Base-by-base conservation (phyloP, 106 monocot species). In the Gastrodia elata region DNA sequence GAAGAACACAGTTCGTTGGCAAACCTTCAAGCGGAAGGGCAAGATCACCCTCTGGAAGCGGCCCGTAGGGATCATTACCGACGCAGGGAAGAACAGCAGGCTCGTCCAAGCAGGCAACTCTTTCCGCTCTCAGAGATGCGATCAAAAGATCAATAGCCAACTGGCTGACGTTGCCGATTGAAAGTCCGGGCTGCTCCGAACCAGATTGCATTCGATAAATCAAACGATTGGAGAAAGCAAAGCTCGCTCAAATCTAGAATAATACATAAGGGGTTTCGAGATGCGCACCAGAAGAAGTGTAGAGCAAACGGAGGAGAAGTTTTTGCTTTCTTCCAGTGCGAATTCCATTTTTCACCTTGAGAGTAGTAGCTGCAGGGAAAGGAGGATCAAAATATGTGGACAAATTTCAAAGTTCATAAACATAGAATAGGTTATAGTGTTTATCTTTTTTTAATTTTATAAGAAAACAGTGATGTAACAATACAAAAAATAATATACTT, bases 131-230 rank as follows among this genome's bases (percentile, higher is more conserved):
- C 2, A 58, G 69, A 16, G 98, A 87, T 4, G 98, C 76, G 25
- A 93, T 79, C 73, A 99, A 43, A 5, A 99, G 85, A 71, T 99
- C 98, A 28, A 91, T 73, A n/a, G 98, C 83, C 37, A 93, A 68
- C 78, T 99, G 98, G 35, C 93, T 88, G 24, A 99, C 98, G 79
- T 99, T 99, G 26, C 98, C 98, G 74, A 99, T 91, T 80, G 98
- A 91, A 16, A 99, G 68, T 14, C 82, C 89, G 30, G 98, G 98
- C 93, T 99, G 77, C 75, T 11, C 36, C 39, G 18, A 77, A n/a
- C 41, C 10, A 25, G 42, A 36, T 35, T 70, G 8, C 40, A 46
- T 1, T 16, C 55, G 1, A 10, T 0, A 34, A 11, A n/a, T 36
- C 0, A 68, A 71, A 59, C 25, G 4, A 38, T 32, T 18, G 11